Evolutionary conservation across 2,329 filamentous ascomycete species (phyloP), one percentile per base, ranked within the genome.

Genomic region (Diaporthe batatas): DNA sequence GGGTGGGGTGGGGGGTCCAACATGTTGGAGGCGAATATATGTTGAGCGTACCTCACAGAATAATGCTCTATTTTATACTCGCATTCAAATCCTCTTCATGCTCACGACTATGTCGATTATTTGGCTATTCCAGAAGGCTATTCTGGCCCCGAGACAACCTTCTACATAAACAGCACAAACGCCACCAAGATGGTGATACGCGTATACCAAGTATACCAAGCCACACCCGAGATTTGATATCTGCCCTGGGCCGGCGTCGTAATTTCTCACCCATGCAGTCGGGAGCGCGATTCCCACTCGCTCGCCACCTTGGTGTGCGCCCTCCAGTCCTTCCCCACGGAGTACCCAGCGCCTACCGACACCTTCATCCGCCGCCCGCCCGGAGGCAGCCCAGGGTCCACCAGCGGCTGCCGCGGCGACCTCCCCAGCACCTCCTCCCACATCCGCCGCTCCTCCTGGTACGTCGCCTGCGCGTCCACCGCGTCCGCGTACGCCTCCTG

Each of bases 401-500:
- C 54, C 59, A 81, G 54, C 34, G 80, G 80, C 72, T 78, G 77
- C 0, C 82, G 83, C 2, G 84, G 83, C 42, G 79, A 77, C 76
- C 79, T 80, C 53, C 82, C 82, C 25, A 88, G 73, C 21, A 87
- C 72, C 12, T 78, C 72, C 12, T 78, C 76, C 87, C 87, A 88
- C 80, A 89, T 79, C 58, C 81, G 78, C 34, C 76, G 74, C 76
- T 89, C 87, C 42, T 85, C 86, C 32, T 79, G 76, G 55, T 80
- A 80, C 69, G 82, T 84, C 2, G 79, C 81, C 51, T 80, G 79
- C 21, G 79, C 79, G 74, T 89, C 87, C 18, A 80, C 73, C 4
- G 79, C 76, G 34, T 87, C 84, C 0, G 87, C 86, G 49, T 84
- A 81, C 16, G 77, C 79, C 74, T 88, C 86, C 55, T 86, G 83